phyloP scores from a whole-genome alignment of 2,329 filamentous ascomycete species.

The Ascochyta viciae-villosae region DNA sequence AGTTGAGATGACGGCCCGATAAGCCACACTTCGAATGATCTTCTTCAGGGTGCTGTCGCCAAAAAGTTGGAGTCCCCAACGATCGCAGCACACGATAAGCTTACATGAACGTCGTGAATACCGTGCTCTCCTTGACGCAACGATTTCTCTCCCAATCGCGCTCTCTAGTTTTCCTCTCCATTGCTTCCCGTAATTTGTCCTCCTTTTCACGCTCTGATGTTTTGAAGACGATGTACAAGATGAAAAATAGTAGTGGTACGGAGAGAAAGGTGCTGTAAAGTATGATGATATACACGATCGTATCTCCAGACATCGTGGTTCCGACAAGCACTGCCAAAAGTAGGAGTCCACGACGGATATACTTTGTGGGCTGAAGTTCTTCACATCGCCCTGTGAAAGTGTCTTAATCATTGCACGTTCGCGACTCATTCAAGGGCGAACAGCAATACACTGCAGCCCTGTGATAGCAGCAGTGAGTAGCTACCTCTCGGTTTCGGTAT shows the following conservation, averaged over 20 bases:
- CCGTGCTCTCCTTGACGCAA: background rate
- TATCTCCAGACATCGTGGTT: background rate
- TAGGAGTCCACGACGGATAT: background rate
- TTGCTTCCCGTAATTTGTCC: background rate
- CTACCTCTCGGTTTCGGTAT: background rate
- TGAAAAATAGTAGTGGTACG: background rate
- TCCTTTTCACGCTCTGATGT: background rate
- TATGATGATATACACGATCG: background rate
- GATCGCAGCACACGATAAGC: background rate
- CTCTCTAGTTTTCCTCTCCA: background rate
- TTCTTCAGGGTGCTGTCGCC: background rate
- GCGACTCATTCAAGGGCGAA: background rate
- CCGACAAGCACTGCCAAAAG: background rate
- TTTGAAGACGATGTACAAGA: constrained; percentile 3
- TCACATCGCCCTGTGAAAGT: background rate
- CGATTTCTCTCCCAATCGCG: background rate
- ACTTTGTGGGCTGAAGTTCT: background rate
- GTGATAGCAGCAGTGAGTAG: background rate
- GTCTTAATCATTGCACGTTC: background rate
- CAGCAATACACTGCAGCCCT: no score
- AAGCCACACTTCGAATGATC: background rate
- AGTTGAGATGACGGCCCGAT: constrained; percentile 10
- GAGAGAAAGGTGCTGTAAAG: background rate
- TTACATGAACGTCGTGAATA: background rate
- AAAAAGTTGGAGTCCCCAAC: background rate